phyloP scores from a whole-genome alignment of 208 protist genomes.

The Novymonas esmeraldas region DNA sequence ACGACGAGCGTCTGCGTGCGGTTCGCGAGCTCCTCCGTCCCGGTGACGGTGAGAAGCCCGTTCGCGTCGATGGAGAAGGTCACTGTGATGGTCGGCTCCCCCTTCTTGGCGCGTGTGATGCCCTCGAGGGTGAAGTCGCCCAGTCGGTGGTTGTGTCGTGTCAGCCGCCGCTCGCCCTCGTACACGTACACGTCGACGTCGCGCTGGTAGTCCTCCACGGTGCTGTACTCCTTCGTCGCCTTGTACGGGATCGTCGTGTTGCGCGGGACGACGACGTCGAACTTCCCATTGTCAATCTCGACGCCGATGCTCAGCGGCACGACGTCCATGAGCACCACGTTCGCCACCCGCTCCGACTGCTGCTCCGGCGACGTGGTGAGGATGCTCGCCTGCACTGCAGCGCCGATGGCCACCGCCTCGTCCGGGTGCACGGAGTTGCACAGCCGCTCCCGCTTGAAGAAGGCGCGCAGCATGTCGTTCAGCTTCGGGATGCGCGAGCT shows the following conservation, averaged over 20 bases:
- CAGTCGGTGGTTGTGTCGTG: constrained; percentile 98
- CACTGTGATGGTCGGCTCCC: constrained; percentile 98
- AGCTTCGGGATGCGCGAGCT: constrained; percentile 98
- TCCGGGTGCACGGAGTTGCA: constrained; percentile 96
- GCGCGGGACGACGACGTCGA: constrained; percentile 89
- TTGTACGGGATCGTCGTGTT: constrained; percentile 91
- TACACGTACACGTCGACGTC: constrained; percentile 99
- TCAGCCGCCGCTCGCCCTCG: constrained; percentile 98
- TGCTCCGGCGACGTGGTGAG: constrained; percentile 78
- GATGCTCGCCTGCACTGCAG: constrained; percentile 98
- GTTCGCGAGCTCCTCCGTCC: constrained; percentile 94
- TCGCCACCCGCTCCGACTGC: constrained; percentile 77
- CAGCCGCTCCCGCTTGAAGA: constrained; percentile 79
- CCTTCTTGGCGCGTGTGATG: constrained; percentile 96
- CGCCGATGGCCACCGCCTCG: constrained; percentile 99
- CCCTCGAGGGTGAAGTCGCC: constrained; percentile 92
- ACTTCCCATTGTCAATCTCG: constrained; percentile 95
- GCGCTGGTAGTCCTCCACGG: constrained; percentile 97
- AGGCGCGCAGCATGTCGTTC: constrained; percentile 73
- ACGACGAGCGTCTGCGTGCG: constrained; percentile 95
- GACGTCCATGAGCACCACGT: constrained; percentile 96
- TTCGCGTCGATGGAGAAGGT: constrained; percentile 98
- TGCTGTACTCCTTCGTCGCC: constrained; percentile 96
- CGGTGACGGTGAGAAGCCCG: constrained; percentile 97
- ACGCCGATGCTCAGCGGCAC: constrained; percentile 97